Conservation (phyloP, 2,329 filamentous ascomycete species). For the Calonectria pauciramosa region DNA sequence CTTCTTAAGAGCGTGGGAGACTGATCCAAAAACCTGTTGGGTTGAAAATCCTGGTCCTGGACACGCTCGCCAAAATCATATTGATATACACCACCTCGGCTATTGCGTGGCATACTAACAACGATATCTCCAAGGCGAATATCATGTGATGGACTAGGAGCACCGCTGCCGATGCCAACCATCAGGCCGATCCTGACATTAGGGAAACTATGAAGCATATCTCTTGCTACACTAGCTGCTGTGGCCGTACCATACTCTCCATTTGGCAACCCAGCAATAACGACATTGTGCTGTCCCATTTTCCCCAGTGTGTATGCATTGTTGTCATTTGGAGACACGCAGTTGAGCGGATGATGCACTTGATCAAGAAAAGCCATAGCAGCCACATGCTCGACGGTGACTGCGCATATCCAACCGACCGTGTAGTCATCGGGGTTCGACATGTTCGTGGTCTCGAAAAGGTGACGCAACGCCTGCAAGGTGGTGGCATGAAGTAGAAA, state of each 20-base stretch:
- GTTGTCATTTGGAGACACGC: no score
- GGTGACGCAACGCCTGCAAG: no score
- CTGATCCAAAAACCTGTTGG: slow-evolving; percentile 23
- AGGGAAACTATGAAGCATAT: slow-evolving; percentile 42
- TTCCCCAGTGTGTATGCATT: no score
- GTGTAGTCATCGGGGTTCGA: no score
- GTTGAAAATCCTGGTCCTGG: slow-evolving; percentile 21
- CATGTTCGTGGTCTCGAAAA: no score
- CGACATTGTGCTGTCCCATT: no score
- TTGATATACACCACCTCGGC: slow-evolving; percentile 31
- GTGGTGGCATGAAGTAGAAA: no score
- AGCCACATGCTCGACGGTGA: no score
- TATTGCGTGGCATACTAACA: slow-evolving; percentile 10
- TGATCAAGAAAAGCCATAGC: no score
- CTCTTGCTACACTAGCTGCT: not conserved
- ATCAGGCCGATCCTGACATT: slow-evolving; percentile 44
- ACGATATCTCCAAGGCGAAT: slow-evolving; percentile 46
- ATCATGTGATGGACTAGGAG: slow-evolving; percentile 48
- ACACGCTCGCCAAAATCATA: slow-evolving; percentile 40
- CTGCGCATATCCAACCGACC: no score
- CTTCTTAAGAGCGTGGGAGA: not conserved
- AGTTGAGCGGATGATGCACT: no score
- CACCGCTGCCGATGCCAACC: slow-evolving; percentile 44
- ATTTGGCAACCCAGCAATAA: not conserved
- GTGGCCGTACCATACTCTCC: no score